Evolutionary conservation across 2,329 filamentous ascomycete genomes (phyloP), one percentile per base, ranked within the genome.

Genomic region (Phialophora expanda): DNA sequence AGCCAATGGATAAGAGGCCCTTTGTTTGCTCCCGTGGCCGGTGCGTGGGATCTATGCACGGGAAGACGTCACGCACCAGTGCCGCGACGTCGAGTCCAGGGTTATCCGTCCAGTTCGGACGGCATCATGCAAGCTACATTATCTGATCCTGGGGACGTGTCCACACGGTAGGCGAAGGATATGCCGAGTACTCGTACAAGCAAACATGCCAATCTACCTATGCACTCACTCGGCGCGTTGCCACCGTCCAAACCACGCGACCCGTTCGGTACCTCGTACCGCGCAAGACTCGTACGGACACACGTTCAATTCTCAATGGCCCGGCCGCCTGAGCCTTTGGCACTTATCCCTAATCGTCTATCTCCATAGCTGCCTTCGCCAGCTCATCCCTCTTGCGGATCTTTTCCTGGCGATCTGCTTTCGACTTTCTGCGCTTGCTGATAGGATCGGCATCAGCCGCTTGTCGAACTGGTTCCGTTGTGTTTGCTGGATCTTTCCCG

Each of bases 291-390:
- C 1, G 48, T 12, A 22, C 14, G 11, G 53, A 55, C 28, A 55
- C 28, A 55, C 14, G 6, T 20, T 28, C 53, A 20, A 12, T 55
- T n/a, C 8, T 34, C 28, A n/a, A 51, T 24, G 22, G 8, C 20
- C 11, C 4, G 24, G 11, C 20, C 14, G 4, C 14, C 8, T 26
- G 48, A 24, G 48, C 22, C 9, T 44, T 44, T 5, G 1, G 38
- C 22, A 4, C 48, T 22, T 11, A 28, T 28, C 11, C 14, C 44
- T 61, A 64, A 17, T 62, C 56, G 32, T 57, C 56, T 65, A 66
- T 65, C n/a, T 64, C 65, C 65, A 69, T 62, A 17, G 67, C 67
- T 34, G 61, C 59, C 58, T 66, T 63, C 6, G 67, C 67, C 28
- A 69, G 57, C 41, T 66, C 62, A 53, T 67, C 65, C 38, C 65